Evolutionary conservation across 768 basidiomycete genomes (phyloP).

Genomic region (Tulasnella sp.): DNA sequence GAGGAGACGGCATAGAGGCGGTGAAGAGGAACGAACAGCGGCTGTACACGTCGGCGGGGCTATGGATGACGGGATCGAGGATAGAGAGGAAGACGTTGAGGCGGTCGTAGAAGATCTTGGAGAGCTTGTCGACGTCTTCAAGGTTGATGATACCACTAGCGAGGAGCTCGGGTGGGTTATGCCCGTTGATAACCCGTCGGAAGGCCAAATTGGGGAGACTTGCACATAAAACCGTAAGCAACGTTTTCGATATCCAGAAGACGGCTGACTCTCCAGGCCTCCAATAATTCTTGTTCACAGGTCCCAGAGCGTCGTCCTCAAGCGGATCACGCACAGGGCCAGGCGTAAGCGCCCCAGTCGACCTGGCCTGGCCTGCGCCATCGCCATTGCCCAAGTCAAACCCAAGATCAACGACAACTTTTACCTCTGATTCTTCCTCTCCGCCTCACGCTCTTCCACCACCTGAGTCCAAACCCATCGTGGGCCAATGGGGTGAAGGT

Average conservation of each 20-base stretch:
- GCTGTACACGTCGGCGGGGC: constrained; percentile 52
- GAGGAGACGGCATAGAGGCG: constrained; percentile 84
- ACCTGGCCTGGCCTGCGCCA: neutral
- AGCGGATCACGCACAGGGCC: too few relatives aligned
- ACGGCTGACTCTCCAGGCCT: constrained; percentile 44
- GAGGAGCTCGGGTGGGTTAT: constrained; percentile 69
- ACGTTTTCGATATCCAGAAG: neutral
- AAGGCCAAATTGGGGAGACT: constrained; percentile 26
- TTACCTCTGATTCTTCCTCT: constrained; percentile 12
- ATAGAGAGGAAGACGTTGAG: constrained; percentile 67
- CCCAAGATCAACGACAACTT: neutral
- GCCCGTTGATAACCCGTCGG: constrained; percentile 41
- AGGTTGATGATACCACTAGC: constrained; percentile 67
- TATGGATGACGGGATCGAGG: constrained; percentile 71
- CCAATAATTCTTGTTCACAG: constrained; percentile 71
- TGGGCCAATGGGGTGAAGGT: too few relatives aligned
- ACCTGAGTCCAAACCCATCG: too few relatives aligned
- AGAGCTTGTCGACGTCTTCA: constrained; percentile 70
- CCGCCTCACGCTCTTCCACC: constrained; percentile 28
- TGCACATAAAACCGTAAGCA: neutral
- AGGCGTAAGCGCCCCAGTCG: constrained; percentile 25
- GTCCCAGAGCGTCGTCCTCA: constrained; percentile 38
- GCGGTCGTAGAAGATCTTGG: constrained; percentile 67
- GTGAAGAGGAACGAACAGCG: constrained; percentile 87
- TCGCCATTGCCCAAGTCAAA: constrained; percentile 1